Evolutionary conservation across 306 rosid genomes (phyloP).

Genomic region (Mimosa pudica): DNA sequence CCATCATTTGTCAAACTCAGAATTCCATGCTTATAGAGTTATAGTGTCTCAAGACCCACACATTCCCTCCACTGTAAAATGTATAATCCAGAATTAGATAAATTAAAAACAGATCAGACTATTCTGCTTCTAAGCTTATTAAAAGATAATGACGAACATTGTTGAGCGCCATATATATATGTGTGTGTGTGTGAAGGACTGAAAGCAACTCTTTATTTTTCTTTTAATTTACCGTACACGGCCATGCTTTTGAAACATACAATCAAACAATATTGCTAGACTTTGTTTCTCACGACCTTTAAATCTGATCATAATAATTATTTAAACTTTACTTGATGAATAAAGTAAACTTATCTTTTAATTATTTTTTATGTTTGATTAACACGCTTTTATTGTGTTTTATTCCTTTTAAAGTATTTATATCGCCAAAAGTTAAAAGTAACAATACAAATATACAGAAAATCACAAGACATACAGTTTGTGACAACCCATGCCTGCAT

Average conservation of each 20-base stretch:
- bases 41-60: not conserved
- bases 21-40: not conserved
- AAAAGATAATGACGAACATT: not conserved
- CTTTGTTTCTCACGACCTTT: too few species aligned
- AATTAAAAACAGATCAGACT: not conserved
- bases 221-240: too few species aligned
- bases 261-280: too few species aligned
- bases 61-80: not conserved
- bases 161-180: not conserved
- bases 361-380: not conserved
- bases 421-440: not conserved
- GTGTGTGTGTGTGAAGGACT: too few species aligned
- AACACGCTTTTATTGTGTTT: not conserved
- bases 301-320: too few species aligned
- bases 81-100: not conserved
- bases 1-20: not conserved
- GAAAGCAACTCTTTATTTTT: not conserved
- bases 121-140: not conserved
- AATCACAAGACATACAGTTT: conserved; percentile 4
- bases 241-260: too few species aligned
- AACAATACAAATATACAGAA: not conserved
- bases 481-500: not conserved
- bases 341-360: not conserved
- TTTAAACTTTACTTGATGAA: not conserved
- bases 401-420: not conserved